These are phyloP conservation scores for Dioszegia aurantiaca DNA, from an alignment of 768 basidiomycete species.

Conservation along the genomic window DNA sequence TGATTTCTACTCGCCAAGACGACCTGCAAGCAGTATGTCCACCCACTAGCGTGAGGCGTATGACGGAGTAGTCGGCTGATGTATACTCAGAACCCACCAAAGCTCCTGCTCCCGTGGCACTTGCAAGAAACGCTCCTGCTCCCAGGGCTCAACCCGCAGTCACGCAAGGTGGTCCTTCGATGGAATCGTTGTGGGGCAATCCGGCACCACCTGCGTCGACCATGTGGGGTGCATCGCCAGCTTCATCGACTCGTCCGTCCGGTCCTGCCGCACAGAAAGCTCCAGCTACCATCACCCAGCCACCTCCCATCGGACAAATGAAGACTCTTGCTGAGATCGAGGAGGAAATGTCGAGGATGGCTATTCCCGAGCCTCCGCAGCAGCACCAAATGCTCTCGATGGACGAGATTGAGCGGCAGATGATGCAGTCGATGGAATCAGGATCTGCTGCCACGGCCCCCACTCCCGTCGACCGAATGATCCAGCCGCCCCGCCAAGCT, in stretches of 20 bases:
- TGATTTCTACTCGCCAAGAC: conserved; percentile 46
- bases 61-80: too few relatives aligned
- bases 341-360: conserved; percentile 45
- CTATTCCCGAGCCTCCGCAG: conserved; percentile 28
- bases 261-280: conserved; percentile 8
- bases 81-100: not conserved
- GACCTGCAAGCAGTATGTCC: conserved; percentile 10
- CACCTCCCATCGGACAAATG: conserved; percentile 37
- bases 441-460: conserved; percentile 3
- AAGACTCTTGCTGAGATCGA: conserved; percentile 53
- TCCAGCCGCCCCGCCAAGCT: conserved; percentile 21
- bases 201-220: conserved; percentile 22
- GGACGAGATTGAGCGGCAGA: conserved; percentile 48
- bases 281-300: conserved; percentile 1
- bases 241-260: conserved; percentile 11
- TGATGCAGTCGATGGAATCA: conserved; percentile 34
- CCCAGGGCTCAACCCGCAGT: not conserved
- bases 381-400: conserved; percentile 36
- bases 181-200: conserved; percentile 27
- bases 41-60: too few relatives aligned
- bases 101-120: not conserved
- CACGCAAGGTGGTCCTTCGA: conserved; percentile 14
- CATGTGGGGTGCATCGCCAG: conserved; percentile 37
- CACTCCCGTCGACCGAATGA: not conserved
- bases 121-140: not conserved